A percentile compares a stretch with the other conserved stretches of the same genome.
Conservation (phyloP, 345 rosid species). For the Hevea brasiliensis region DNA sequence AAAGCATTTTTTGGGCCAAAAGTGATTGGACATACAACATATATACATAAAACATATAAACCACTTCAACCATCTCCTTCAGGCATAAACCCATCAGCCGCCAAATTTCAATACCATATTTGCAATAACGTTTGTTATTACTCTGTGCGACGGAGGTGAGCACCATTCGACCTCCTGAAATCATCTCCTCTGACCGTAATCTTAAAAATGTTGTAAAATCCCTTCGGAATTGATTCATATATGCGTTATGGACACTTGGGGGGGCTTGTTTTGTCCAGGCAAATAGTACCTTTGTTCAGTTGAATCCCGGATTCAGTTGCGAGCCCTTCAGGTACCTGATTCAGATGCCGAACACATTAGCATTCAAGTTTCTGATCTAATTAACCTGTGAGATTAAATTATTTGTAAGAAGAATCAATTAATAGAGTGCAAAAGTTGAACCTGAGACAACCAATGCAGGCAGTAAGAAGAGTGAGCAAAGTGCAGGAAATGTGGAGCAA, state of each 20-base stretch:
- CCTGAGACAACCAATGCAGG: slow-evolving; percentile 45
- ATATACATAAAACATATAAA: too few relatives aligned
- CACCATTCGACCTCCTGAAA: slow-evolving; percentile 17
- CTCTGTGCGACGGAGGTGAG: background rate
- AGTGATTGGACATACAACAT: too few relatives aligned
- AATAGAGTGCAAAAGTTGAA: background rate
- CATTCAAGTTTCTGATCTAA: too few relatives aligned
- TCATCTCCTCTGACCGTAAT: slow-evolving; percentile 27
- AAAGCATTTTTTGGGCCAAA: too few relatives aligned
- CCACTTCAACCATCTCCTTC: background rate
- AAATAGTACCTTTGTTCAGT: slow-evolving; percentile 30
- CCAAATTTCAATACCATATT: background rate
- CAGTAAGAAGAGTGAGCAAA: slow-evolving; percentile 41
- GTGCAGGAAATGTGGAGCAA: slow-evolving; percentile 34
- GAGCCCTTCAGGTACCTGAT: slow-evolving; percentile 21
- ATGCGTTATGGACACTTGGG: slow-evolving; percentile 22
- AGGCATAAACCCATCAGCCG: background rate
- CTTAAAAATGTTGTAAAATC: slow-evolving; percentile 27
- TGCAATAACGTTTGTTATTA: background rate
- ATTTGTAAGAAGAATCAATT: background rate
- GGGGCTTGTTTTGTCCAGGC: slow-evolving; percentile 25
- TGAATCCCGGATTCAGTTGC: slow-evolving; percentile 14
- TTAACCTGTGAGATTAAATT: too few relatives aligned
- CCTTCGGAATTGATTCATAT: slow-evolving; percentile 23
- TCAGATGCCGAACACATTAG: too few relatives aligned